Base-by-base conservation (phyloP, 2,329 filamentous ascomycete genomes). In the Neonectria faginata region DNA sequence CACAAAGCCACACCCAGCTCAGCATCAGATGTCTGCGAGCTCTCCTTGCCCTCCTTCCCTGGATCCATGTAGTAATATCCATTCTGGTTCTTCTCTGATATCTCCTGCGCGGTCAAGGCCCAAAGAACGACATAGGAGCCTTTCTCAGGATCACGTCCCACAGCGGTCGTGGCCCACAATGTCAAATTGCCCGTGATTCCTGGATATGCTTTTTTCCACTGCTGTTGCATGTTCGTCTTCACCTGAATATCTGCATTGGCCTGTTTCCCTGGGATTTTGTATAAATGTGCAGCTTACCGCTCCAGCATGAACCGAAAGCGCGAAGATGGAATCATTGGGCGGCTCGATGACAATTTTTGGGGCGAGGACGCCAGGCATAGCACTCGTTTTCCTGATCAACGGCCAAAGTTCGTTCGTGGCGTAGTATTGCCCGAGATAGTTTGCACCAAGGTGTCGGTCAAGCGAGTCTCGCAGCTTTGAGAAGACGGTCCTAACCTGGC, bases 161-260 rank as follows among this genome's bases (percentile, higher is more conserved):
- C 63, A 0, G 76, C 66, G 7, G 77, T 59, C 76, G 78, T 80
- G 0, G 73, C 70, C 62, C 71, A 78, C 0, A 78, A 75, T 2
- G 82, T 62, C 1, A 82, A 65, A 27, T 77, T 78, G 1, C 81
- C 81, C 0, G 77, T 74, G 0, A 83, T 67, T 0, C 80, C 80
- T 0, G 80, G 81, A 48, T 82, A 83, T 0, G 81, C 80, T 16
- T 81, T 79, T 62, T 83, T 82, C 80, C 80, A 83, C 61, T 83
- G 80, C 56, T 82, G 74, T 57, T 82, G 79, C 77, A 82, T 82
- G 3, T 75, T 74, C 0, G 81, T 82, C 8, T 80, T 82, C 22
- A 82, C 80, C 80, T 82, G 14, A 2, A 2, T 0, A 22, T 5
- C 6, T 25, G 22, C 5, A 25, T 25, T 25, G 5, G 22, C 22